These are phyloP conservation scores for Colletotrichum lupini DNA, from an alignment of 2,329 filamentous ascomycete genomes.

Conservation along the genomic window DNA sequence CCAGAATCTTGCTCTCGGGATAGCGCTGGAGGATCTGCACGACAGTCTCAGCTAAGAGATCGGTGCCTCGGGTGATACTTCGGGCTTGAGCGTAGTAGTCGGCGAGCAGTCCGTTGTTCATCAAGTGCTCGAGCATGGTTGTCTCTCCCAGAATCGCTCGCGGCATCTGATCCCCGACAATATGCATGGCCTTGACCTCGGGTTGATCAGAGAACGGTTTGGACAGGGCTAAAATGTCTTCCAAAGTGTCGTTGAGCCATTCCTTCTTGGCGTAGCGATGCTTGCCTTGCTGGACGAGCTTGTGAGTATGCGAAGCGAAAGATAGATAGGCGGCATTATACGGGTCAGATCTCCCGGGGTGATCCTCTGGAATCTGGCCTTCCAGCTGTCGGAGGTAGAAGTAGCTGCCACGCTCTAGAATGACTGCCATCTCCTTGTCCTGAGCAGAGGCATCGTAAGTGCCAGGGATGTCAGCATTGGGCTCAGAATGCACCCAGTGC, in stretches of 20 bases:
- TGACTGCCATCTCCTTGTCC: neutral
- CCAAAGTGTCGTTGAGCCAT: slow-evolving; percentile 8
- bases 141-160: slow-evolving; percentile 46
- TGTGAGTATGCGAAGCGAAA: slow-evolving; percentile 35
- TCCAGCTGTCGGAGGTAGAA: slow-evolving; percentile 14
- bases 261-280: slow-evolving; percentile 37
- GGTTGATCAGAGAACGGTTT: neutral
- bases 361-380: neutral
- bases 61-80: neutral
- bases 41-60: slow-evolving; percentile 10
- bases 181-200: slow-evolving; percentile 6
- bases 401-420: slow-evolving; percentile 6
- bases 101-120: slow-evolving; percentile 46
- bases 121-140: slow-evolving; percentile 51
- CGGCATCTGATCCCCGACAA: slow-evolving; percentile 38
- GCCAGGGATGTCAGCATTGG: slow-evolving; percentile 39
- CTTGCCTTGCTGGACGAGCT: slow-evolving; percentile 39
- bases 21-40: slow-evolving; percentile 51
- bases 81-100: slow-evolving; percentile 45
- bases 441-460: slow-evolving; percentile 34
- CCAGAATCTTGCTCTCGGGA: slow-evolving; percentile 39
- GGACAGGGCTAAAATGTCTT: neutral
- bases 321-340: slow-evolving; percentile 14
- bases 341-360: neutral
- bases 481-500: slow-evolving; percentile 10